Evolutionary conservation across 202 grass and related monocot species (phyloP), one percentile per base, ranked within the genome.

Genomic region (Alloteropsis angusta): DNA sequence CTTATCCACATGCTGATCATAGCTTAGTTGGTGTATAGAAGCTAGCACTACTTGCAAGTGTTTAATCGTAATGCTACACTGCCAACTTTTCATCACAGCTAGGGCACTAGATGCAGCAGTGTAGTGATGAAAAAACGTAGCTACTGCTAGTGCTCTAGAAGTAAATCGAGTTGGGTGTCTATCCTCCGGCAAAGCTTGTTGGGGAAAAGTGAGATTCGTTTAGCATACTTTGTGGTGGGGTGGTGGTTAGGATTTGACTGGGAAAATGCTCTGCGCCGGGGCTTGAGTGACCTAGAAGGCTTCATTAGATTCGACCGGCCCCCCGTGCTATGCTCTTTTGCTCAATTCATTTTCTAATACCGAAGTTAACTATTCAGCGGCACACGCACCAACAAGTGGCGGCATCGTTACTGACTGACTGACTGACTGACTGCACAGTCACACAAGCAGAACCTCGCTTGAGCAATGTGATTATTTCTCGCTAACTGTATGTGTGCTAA

Each of bases 191-290:
- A 48, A 50, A 75, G 36, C 61, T 78, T 60, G 80, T 16, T 50
- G 16, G 42, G 22, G 58, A 41, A 46, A 56, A 68, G 42, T 23
- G 13, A 35, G 16, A 11, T 83, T 73, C 6, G 55, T 42, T 83
- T 36, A 60, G 14, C 22, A 4, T 60, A 46, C 23, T 76, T 69
- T 65, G 46, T 22, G 15, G 55, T 71, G 50, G n/a, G 23, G 18
- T 79, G 60, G 67, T 74, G 25, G 79, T 83, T 83, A 87, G 25
- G 85, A 84, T 88, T 45, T 56, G 34, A 45, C 60, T 9, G 15
- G 65, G 54, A 41, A 76, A 25, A 35, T 45, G 21, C 59, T 45
- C 52, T 48, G 13, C 9, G 36, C 43, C 18, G 9, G 68, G 19
- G 45, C 39, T 75, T 56, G 73, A 66, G 79, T 83, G 55, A 45